A percentile compares a stretch with the other conserved stretches of the same genome.
These are phyloP conservation scores for Withania somnifera DNA, from an alignment of 305 asterid species.

Conservation along the genomic window DNA sequence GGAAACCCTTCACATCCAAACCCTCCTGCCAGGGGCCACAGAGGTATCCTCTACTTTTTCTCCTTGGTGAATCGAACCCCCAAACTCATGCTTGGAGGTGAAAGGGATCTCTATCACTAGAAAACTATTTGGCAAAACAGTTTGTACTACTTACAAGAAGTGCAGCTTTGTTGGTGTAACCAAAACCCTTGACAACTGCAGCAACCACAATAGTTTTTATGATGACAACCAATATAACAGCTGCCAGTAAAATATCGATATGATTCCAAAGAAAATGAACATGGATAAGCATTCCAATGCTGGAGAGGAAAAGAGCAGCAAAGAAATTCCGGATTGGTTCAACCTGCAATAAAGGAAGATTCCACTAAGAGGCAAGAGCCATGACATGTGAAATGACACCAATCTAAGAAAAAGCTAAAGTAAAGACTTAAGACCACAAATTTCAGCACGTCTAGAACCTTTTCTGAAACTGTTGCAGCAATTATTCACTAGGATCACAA, in stretches of 20 bases:
- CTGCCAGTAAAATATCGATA: constrained; percentile 61
- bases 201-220: constrained; percentile 53
- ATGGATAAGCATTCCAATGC: constrained; percentile 83
- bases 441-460: neutral
- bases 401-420: neutral
- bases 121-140: neutral
- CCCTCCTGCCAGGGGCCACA: neutral
- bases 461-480: neutral
- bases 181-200: constrained; percentile 63
- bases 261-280: constrained; percentile 78
- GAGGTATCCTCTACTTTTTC: neutral
- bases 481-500: neutral
- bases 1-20: neutral
- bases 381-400: neutral
- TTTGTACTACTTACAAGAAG: constrained; percentile 43
- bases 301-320: constrained; percentile 76
- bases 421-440: neutral
- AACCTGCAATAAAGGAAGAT: constrained; percentile 36
- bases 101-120: neutral
- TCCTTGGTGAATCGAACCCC: neutral
- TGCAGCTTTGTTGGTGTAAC: constrained; percentile 62
- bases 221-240: constrained; percentile 56
- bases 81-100: neutral
- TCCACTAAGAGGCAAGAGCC: neutral
- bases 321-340: constrained; percentile 69